These are phyloP conservation scores for Aureobasidium zeae DNA, from an alignment of 2,329 filamentous ascomycete species.

Conservation along the genomic window DNA sequence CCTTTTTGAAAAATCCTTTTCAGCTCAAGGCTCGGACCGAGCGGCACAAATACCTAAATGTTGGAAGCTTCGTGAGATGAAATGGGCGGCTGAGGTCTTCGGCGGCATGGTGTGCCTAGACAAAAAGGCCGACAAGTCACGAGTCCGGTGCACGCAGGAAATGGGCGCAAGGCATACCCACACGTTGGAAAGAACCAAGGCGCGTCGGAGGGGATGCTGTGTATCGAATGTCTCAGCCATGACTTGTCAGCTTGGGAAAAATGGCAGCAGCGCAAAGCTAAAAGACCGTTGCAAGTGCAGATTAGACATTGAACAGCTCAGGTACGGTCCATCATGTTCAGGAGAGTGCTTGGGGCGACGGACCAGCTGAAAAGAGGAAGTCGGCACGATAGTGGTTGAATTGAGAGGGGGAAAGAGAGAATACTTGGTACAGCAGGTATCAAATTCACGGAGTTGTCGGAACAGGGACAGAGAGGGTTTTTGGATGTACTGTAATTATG, in stretches of 20 bases:
- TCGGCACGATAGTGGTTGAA: background rate
- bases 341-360: too few relatives aligned
- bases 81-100: background rate
- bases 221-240: constrained; percentile 13
- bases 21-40: constrained; percentile 13
- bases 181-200: background rate
- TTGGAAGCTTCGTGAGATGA: constrained; percentile 13
- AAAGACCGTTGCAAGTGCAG: constrained; percentile 5
- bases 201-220: background rate
- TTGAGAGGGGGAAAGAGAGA: background rate
- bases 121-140: background rate
- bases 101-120: background rate
- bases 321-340: too few relatives aligned
- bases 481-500: constrained; percentile 3
- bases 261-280: background rate
- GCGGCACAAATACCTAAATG: constrained; percentile 5
- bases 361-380: too few relatives aligned
- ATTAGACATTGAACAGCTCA: background rate
- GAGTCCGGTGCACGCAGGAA: background rate
- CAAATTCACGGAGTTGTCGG: background rate
- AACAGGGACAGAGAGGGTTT: background rate
- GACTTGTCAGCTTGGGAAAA: background rate
- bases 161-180: background rate
- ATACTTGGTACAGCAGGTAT: background rate
- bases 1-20: too few relatives aligned